Percentiles rank a stretch among this genome's conserved stretches.
Evolutionary conservation across 2,329 filamentous ascomycete species (phyloP).

Genomic region (Paraconiothyrium sp.): DNA sequence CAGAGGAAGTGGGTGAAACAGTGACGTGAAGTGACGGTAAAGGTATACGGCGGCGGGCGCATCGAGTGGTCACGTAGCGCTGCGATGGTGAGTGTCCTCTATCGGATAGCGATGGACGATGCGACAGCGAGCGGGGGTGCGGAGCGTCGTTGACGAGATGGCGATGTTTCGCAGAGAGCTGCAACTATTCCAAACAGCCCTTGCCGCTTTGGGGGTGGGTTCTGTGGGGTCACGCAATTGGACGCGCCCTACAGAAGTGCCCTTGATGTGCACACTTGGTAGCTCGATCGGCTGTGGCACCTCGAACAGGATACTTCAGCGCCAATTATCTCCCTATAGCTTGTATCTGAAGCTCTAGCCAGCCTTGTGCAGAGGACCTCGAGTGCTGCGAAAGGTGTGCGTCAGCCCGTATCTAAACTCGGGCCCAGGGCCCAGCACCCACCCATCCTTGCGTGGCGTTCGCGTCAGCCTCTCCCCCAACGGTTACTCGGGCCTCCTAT

Average conservation of each 20-base stretch:
- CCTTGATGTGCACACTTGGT: too few relatives aligned
- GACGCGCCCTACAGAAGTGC: background rate
- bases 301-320: background rate
- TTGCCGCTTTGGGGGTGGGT: slow-evolving; percentile 9
- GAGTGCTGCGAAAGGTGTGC: background rate
- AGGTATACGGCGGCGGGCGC: slow-evolving; percentile 23
- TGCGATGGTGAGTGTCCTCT: background rate
- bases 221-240: slow-evolving; percentile 11
- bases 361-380: background rate
- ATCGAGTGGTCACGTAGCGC: slow-evolving; percentile 14
- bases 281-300: too few relatives aligned
- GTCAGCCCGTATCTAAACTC: slow-evolving; percentile 6
- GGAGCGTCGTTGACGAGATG: background rate
- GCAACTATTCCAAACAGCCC: slow-evolving; percentile 2
- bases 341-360: too few relatives aligned
- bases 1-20: slow-evolving; percentile 16
- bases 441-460: slow-evolving; percentile 10
- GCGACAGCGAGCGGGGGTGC: slow-evolving; percentile 11
- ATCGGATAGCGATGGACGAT: slow-evolving; percentile 3
- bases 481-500: slow-evolving; percentile 9
- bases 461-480: slow-evolving; percentile 3
- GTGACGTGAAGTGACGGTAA: slow-evolving; percentile 32
- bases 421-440: slow-evolving; percentile 10
- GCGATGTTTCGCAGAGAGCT: slow-evolving; percentile 16
- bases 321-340: background rate